These are phyloP conservation scores for Carex cristatella DNA, from an alignment of 176 grass and related monocot species.

Conservation along the genomic window DNA sequence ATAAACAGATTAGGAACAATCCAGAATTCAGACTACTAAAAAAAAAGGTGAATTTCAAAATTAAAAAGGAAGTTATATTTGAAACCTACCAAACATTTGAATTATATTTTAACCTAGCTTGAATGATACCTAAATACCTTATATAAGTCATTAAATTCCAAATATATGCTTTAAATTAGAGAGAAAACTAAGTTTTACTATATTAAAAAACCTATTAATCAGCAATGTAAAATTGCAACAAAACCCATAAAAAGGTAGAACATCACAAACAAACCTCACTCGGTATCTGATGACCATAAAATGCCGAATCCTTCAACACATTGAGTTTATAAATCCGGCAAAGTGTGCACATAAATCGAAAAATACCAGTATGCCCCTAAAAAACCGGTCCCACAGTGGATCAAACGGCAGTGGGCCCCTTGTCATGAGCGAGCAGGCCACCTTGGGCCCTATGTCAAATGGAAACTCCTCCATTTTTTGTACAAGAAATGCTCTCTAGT, in stretches of 20 bases:
- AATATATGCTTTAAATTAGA: no score
- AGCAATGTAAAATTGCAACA: neutral
- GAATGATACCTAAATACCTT: no score
- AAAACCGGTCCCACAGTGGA: conserved; percentile 60
- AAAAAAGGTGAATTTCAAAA: neutral
- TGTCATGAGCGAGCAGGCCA: conserved; percentile 60
- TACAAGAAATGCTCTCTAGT: no score
- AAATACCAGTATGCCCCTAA: conserved; percentile 37
- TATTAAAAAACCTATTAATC: neutral
- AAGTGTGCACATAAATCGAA: conserved; percentile 55
- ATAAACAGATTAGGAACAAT: neutral
- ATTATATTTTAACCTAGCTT: neutral
- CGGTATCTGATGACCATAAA: conserved; percentile 49
- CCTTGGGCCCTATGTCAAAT: conserved; percentile 54
- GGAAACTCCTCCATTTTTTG: conserved; percentile 46
- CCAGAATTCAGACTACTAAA: neutral
- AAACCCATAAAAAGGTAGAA: neutral
- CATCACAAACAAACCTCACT: conserved; percentile 40
- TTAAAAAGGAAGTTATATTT: conserved; percentile 5
- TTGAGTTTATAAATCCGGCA: conserved; percentile 68
- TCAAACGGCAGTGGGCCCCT: conserved; percentile 48
- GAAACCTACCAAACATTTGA: neutral
- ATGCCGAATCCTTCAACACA: conserved; percentile 44
- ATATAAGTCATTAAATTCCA: no score
- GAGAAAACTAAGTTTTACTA: neutral